Percentiles rank a stretch among this genome's conserved stretches.
phyloP scores from a whole-genome alignment of 2,329 filamentous ascomycete genomes.

The Botrytis aclada region DNA sequence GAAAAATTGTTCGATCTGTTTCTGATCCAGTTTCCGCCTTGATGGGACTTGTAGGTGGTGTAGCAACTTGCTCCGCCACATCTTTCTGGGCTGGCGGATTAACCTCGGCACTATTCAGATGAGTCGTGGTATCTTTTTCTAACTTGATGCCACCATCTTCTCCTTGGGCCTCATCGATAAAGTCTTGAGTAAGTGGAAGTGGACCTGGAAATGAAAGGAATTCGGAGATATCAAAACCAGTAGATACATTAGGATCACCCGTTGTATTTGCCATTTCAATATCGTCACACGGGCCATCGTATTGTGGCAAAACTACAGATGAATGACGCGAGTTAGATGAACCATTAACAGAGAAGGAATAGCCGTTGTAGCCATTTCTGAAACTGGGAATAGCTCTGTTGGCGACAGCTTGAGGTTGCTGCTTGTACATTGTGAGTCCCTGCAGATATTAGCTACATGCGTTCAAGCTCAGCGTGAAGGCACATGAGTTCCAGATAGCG shows the following conservation, averaged over 20 bases:
- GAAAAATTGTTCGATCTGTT: background rate
- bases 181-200: background rate
- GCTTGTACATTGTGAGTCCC: background rate
- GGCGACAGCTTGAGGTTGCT: background rate
- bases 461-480: background rate
- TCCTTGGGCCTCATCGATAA: background rate
- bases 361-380: background rate
- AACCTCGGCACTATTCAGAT: background rate
- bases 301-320: background rate
- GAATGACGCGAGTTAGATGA: background rate
- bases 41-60: background rate
- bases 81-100: background rate
- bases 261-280: background rate
- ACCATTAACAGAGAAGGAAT: too few relatives aligned
- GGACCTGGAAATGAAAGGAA: too few relatives aligned
- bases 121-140: background rate
- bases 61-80: background rate
- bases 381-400: too few relatives aligned
- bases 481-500: background rate
- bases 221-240: fast-evolving
- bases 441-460: background rate
- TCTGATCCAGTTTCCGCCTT: background rate
- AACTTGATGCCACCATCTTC: background rate
- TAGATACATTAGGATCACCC: background rate
- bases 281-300: background rate